These are phyloP conservation scores for Lithospermum erythrorhizon DNA, from an alignment of 257 asterid species.

Conservation along the genomic window DNA sequence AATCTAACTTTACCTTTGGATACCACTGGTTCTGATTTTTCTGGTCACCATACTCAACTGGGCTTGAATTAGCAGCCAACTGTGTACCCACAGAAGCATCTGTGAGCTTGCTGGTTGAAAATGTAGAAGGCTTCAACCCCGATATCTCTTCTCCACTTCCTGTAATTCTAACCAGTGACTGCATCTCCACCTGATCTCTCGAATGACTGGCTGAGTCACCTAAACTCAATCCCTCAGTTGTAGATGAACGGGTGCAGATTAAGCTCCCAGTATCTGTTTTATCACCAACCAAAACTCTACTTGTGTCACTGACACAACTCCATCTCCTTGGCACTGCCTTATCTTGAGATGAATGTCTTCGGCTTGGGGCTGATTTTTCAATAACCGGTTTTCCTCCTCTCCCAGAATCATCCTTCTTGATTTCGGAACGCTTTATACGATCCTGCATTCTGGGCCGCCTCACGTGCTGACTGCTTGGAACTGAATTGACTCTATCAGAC, in stretches of 20 bases:
- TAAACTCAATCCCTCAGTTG: slow-evolving; percentile 15
- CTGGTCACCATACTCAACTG: background rate
- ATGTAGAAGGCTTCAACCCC: slow-evolving; percentile 15
- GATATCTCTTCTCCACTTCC: slow-evolving; percentile 17
- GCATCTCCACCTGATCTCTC: slow-evolving; percentile 17
- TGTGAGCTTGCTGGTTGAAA: slow-evolving; percentile 20
- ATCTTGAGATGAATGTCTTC: slow-evolving; percentile 27
- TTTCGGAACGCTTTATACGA: slow-evolving; percentile 70
- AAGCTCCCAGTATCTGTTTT: slow-evolving; percentile 42
- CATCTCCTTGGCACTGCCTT: slow-evolving; percentile 73
- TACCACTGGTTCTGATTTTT: background rate
- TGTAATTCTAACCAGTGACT: slow-evolving; percentile 19
- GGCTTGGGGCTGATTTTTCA: slow-evolving; percentile 21
- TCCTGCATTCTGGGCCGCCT: slow-evolving; percentile 86
- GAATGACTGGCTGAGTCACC: slow-evolving; percentile 25
- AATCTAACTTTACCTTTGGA: background rate
- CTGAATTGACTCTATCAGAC: slow-evolving; percentile 18
- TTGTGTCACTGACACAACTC: slow-evolving; percentile 89
- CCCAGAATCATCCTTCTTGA: slow-evolving; percentile 66
- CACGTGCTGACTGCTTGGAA: slow-evolving; percentile 34
- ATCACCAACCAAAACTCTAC: slow-evolving; percentile 41
- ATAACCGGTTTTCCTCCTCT: slow-evolving; percentile 32
- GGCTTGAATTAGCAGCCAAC: background rate
- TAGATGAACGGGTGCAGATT: slow-evolving; percentile 21
- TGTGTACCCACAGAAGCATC: slow-evolving; percentile 2